Percentiles rank a stretch among this genome's conserved stretches.
Evolutionary conservation across 352 stramenopile species (phyloP).

Genomic region (Aphanomyces stellatus): DNA sequence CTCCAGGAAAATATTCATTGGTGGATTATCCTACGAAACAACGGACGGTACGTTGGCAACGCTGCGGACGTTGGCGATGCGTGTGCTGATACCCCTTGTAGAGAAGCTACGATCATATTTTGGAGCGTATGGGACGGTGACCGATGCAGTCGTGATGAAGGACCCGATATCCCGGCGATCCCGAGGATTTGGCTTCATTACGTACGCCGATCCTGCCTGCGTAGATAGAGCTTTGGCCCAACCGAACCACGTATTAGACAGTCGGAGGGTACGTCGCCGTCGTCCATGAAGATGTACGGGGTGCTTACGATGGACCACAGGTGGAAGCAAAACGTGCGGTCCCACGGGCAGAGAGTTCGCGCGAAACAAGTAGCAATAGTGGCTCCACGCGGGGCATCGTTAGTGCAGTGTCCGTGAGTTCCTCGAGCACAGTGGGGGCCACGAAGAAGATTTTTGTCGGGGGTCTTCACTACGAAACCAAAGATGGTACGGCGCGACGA

Average conservation of each 20-base stretch:
- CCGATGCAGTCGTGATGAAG: constrained; percentile 91
- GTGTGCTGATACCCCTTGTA: constrained; percentile 22
- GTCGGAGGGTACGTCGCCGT: constrained; percentile 50
- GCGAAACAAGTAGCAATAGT: constrained; percentile 39
- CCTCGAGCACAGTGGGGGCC: constrained; percentile 49
- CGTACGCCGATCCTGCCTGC: constrained; percentile 79
- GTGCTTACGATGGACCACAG: constrained; percentile 26
- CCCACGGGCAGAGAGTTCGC: constrained; percentile 72
- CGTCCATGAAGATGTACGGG: not conserved
- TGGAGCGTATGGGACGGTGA: constrained; percentile 79
- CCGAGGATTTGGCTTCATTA: constrained; percentile 91
- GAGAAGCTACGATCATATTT: constrained; percentile 89
- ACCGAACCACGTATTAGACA: constrained; percentile 87
- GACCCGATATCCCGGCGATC: constrained; percentile 87
- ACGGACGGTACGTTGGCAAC: constrained; percentile 51
- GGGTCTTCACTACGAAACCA: constrained; percentile 89
- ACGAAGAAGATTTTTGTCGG: constrained; percentile 91
- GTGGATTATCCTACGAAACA: constrained; percentile 83
- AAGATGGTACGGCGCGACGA: constrained; percentile 59
- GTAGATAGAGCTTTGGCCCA: constrained; percentile 86
- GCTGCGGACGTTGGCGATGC: not conserved
- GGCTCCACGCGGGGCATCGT: constrained; percentile 43
- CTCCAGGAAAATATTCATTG: constrained; percentile 87
- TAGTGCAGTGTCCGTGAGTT: constrained; percentile 43
- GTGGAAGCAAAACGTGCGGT: constrained; percentile 90